These are phyloP conservation scores for Xylariaceae sp. DNA, from an alignment of 2,329 filamentous ascomycete genomes.

Conservation along the genomic window DNA sequence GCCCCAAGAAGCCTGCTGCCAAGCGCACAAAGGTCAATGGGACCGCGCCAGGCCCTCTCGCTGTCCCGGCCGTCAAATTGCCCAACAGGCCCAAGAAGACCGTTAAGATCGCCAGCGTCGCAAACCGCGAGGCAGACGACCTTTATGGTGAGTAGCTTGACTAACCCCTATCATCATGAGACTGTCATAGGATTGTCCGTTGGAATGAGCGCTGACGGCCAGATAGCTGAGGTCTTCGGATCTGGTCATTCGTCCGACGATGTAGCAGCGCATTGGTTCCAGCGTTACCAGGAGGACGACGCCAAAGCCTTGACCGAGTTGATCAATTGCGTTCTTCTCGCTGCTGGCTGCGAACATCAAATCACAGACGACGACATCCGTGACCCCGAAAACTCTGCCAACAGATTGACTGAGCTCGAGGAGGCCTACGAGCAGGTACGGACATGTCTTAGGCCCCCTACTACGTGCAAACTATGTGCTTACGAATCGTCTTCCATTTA, in stretches of 20 bases:
- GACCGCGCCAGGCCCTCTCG: slow-evolving; percentile 35
- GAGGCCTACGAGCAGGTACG: slow-evolving; percentile 76
- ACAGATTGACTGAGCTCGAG: slow-evolving; percentile 78
- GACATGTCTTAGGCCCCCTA: slow-evolving; percentile 8
- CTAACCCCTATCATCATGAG: neutral
- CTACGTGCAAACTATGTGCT: neutral
- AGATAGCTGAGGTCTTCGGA: slow-evolving; percentile 58
- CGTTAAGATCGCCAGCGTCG: slow-evolving; percentile 45
- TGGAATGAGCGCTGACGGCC: slow-evolving; percentile 15
- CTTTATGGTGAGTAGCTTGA: slow-evolving; percentile 49
- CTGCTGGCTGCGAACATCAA: slow-evolving; percentile 75
- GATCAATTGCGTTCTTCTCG: slow-evolving; percentile 63
- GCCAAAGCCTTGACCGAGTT: slow-evolving; percentile 56
- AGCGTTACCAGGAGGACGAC: slow-evolving; percentile 52
- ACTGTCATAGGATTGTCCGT: no score
- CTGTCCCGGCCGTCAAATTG: slow-evolving; percentile 32
- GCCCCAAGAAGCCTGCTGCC: slow-evolving; percentile 52
- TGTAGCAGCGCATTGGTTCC: slow-evolving; percentile 58
- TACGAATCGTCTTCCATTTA: slow-evolving; percentile 50
- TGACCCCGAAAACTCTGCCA: slow-evolving; percentile 82
- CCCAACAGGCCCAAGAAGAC: slow-evolving; percentile 55
- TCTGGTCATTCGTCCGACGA: slow-evolving; percentile 54
- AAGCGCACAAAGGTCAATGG: slow-evolving; percentile 66
- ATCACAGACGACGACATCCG: slow-evolving; percentile 80
- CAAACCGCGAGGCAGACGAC: slow-evolving; percentile 48